Evolutionary conservation across 768 basidiomycete genomes (phyloP).

Genomic region (Termitomyces sp.): DNA sequence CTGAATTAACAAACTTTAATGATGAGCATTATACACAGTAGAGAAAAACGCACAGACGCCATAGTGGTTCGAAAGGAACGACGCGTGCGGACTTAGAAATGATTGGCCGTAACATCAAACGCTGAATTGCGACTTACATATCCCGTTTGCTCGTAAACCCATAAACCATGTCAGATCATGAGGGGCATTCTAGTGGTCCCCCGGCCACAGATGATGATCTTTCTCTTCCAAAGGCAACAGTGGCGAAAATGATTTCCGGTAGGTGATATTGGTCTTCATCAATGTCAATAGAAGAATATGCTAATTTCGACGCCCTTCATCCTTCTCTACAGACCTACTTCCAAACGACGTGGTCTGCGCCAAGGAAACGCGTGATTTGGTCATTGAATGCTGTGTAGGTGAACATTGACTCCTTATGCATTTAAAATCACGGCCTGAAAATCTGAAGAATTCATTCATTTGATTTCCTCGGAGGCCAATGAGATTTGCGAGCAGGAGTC

Average conservation of each 20-base stretch:
- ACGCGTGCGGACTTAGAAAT: constrained; percentile 32
- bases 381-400: constrained; percentile 99
- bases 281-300: neutral
- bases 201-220: constrained; percentile 85
- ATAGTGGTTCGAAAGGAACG: constrained; percentile 43
- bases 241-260: constrained; percentile 96
- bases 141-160: constrained; percentile 11
- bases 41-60: constrained; percentile 49
- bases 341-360: constrained; percentile 84
- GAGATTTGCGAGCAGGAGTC: constrained; percentile 97
- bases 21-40: neutral
- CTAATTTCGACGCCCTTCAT: constrained; percentile 6
- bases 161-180: constrained; percentile 80
- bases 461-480: constrained; percentile 96
- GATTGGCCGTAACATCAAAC: neutral
- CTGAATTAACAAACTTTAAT: constrained; percentile 27
- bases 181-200: constrained; percentile 60
- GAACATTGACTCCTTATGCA: constrained; percentile 34
- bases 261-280: constrained; percentile 13
- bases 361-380: constrained; percentile 94
- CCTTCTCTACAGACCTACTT: constrained; percentile 64
- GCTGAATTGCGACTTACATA: neutral
- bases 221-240: constrained; percentile 93
- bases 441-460: constrained; percentile 88
- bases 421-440: constrained; percentile 3